These are phyloP conservation scores for Hirsutella thompsonii DNA, from an alignment of 2,329 filamentous ascomycete species.

Conservation along the genomic window DNA sequence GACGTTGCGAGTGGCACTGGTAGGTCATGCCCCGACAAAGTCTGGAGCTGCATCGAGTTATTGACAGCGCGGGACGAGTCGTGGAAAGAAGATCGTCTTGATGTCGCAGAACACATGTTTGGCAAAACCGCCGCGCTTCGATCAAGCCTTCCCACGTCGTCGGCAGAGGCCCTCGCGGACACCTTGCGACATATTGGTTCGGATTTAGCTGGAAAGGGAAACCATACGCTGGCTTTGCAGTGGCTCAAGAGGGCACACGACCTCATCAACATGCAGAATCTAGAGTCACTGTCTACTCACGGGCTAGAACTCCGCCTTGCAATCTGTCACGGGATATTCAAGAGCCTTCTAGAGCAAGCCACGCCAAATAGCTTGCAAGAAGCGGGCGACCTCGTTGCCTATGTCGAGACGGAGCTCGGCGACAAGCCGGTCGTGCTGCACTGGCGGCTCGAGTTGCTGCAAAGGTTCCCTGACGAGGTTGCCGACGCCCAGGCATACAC, in stretches of 20 bases:
- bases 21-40: slow-evolving; percentile 21
- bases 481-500: slow-evolving; percentile 37
- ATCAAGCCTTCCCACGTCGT: slow-evolving; percentile 28
- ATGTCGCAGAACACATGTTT: slow-evolving; percentile 71
- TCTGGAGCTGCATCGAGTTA: neutral
- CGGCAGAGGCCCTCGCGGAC: slow-evolving; percentile 51
- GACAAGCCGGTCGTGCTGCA: slow-evolving; percentile 53
- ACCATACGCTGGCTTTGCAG: slow-evolving; percentile 42
- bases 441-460: slow-evolving; percentile 55
- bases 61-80: slow-evolving; percentile 34
- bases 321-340: slow-evolving; percentile 52
- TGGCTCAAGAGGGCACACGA: slow-evolving; percentile 64
- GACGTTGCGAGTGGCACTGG: slow-evolving; percentile 52
- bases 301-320: slow-evolving; percentile 51
- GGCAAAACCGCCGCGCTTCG: slow-evolving; percentile 36
- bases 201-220: slow-evolving; percentile 35
- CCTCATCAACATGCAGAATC: slow-evolving; percentile 39
- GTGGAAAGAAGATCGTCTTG: slow-evolving; percentile 60
- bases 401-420: slow-evolving; percentile 50
- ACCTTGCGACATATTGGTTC: slow-evolving; percentile 62
- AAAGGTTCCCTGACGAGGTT: slow-evolving; percentile 27
- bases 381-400: slow-evolving; percentile 42
- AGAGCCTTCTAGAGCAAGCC: slow-evolving; percentile 35
- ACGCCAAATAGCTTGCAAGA: slow-evolving; percentile 30
- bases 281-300: slow-evolving; percentile 43